phyloP scores from a whole-genome alignment of 805 yeast species.

The Candida argentea region DNA sequence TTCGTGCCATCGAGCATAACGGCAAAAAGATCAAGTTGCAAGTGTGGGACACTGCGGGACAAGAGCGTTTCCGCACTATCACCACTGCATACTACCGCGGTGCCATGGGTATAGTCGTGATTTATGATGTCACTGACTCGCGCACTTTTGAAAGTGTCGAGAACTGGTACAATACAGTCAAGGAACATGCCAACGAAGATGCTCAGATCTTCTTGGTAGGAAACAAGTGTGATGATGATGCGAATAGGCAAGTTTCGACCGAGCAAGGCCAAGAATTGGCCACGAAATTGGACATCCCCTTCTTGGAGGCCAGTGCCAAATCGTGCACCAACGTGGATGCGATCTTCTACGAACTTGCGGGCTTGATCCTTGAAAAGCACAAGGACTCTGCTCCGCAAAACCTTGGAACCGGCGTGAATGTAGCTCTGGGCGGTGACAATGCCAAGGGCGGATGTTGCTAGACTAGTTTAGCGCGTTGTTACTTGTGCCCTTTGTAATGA shows the following conservation, averaged over 20 bases:
- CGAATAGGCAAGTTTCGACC: slow-evolving; percentile 72
- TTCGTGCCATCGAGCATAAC: slow-evolving; percentile 88
- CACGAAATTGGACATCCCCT: slow-evolving; percentile 76
- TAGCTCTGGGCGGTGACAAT: slow-evolving; percentile 20
- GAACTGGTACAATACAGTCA: slow-evolving; percentile 92
- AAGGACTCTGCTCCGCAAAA: slow-evolving; percentile 26
- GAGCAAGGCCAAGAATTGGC: slow-evolving; percentile 92
- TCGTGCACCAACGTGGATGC: slow-evolving; percentile 87
- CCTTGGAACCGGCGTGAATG: slow-evolving; percentile 30
- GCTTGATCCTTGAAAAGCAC: slow-evolving; percentile 73
- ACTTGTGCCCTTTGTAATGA: too few species aligned
- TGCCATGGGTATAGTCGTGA: slow-evolving; percentile 78
- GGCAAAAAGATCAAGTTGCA: slow-evolving; percentile 91
- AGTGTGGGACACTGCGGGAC: slow-evolving; percentile 98
- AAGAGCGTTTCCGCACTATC: slow-evolving; percentile 88
- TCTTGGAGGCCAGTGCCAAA: slow-evolving; percentile 94
- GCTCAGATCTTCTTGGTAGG: slow-evolving; percentile 93
- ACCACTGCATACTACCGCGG: slow-evolving; percentile 90
- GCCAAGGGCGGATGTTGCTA: slow-evolving; percentile 32
- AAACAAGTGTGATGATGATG: slow-evolving; percentile 88
- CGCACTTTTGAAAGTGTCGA: slow-evolving; percentile 87
- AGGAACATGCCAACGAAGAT: slow-evolving; percentile 93
- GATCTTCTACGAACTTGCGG: slow-evolving; percentile 82
- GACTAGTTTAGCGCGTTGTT: too few species aligned
- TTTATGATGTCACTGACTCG: slow-evolving; percentile 80